phyloP scores from a whole-genome alignment of 176 grass and related monocot species.

The Oryza australiensis region DNA sequence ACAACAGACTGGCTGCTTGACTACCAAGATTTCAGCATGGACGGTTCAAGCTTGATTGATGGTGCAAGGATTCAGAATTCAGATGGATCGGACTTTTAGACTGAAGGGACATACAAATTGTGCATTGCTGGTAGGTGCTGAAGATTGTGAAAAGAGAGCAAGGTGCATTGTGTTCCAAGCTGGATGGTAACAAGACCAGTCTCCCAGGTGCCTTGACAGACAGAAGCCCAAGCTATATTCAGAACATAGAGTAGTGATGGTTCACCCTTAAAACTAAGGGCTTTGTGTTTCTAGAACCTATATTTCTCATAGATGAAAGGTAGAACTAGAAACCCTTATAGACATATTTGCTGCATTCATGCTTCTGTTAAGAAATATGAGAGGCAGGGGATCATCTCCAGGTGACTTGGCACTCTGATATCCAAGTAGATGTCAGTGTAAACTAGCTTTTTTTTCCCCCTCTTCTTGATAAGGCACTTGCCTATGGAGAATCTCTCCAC shows the following conservation, averaged over 20 bases:
- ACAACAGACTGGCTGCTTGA: constrained; percentile 78
- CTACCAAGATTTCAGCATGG: constrained; percentile 53
- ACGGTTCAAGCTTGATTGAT: constrained; percentile 15
- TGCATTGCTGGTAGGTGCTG: neutral
- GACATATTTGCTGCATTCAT: neutral
- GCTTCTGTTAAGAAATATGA: neutral
- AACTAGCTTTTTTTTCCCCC: neutral
- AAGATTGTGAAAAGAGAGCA: neutral
- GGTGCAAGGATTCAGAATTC: constrained; percentile 16
- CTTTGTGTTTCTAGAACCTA: constrained; percentile 10
- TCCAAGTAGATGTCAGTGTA: neutral
- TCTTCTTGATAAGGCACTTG: neutral
- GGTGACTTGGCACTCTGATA: neutral
- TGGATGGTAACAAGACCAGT: neutral
- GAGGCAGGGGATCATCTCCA: neutral
- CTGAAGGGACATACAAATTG: neutral
- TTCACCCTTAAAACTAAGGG: constrained; percentile 22
- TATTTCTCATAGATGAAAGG: neutral
- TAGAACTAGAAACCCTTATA: neutral
- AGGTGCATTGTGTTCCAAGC: neutral
- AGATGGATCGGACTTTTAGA: constrained; percentile 27
- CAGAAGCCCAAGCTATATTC: neutral
- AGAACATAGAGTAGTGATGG: constrained; percentile 4
- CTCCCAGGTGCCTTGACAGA: neutral
- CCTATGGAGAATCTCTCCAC: neutral